Evolutionary conservation across 495 filamentous ascomycete genomes (phyloP), one percentile per base, ranked within the genome.

Genomic region (Hyaloscypha bicolor): DNA sequence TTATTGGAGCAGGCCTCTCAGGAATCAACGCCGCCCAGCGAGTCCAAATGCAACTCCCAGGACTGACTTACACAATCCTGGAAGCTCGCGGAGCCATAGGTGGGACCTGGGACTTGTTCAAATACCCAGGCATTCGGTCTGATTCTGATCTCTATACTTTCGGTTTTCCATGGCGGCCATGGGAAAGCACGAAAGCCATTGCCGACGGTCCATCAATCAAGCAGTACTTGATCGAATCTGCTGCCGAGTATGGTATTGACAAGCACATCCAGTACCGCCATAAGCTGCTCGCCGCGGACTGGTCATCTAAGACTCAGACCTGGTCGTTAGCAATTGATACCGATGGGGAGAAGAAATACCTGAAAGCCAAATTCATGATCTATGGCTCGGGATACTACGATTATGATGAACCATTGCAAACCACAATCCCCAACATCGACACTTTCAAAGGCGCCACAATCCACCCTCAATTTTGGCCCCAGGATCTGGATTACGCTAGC

Each of bases 21-120:
- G 91, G 90, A 62, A 88, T 93, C 79, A 93, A 94, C 73, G 79
- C 87, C 56, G 90, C 82, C 9, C 92, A 93, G 68, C 84, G 87
- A 8, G 69, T 94, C 0, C 88, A 92, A 72, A 79, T 80, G 1
- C 75, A 86, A 67, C 73, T 87, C 6, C 88, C 91, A 0, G 70
- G 80, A 52, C 76, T 78, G 59, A 79, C 69, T 63, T 91, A 86
- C 72, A 79, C 84, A 35, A 82, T 93, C 62, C 80, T 92, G 33
- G 90, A 92, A 74, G 77, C 81, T 4, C 85, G 89, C 37, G 72
- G 77, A 55, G 77, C 76, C 4, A 77, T 91, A 6, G 90, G 90
- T 11, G 90, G 90, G 1, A 93, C 90, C 1, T 92, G 89, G 89
- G 85, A 87, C 71, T 82, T 91, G 42, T 92, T 90, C 78, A 83